A percentile compares a stretch with the other conserved stretches of the same genome.
Conservation (phyloP, 2,329 filamentous ascomycete species). For the Xenoacremonium recifei region DNA sequence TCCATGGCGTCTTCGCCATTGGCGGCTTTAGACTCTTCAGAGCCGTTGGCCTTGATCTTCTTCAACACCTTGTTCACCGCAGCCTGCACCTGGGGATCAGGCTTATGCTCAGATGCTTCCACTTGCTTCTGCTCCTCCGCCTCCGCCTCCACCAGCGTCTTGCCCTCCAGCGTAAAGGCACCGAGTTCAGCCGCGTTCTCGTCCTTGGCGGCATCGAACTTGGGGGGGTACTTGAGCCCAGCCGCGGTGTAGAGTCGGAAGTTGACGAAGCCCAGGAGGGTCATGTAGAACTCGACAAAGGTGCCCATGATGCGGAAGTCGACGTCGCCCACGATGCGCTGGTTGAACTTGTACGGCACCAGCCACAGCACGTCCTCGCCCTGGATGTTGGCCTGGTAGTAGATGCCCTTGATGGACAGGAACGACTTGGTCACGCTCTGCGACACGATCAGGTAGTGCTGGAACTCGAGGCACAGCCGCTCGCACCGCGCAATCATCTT, state of each 20-base stretch:
- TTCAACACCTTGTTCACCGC: slow-evolving; percentile 68
- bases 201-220: slow-evolving; percentile 84
- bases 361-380: slow-evolving; percentile 97
- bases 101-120: slow-evolving; percentile 45
- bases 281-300: slow-evolving; percentile 98
- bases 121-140: slow-evolving; percentile 54
- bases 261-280: slow-evolving; percentile 92
- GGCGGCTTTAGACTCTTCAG: slow-evolving; percentile 40
- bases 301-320: slow-evolving; percentile 99
- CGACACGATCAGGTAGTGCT: slow-evolving; percentile 94
- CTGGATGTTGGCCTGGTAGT: slow-evolving; percentile 97
- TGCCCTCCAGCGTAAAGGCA: slow-evolving; percentile 84
- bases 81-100: slow-evolving; percentile 62
- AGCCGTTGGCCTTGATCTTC: slow-evolving; percentile 59
- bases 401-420: slow-evolving; percentile 97
- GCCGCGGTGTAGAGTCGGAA: slow-evolving; percentile 89
- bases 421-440: slow-evolving; percentile 94
- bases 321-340: slow-evolving; percentile 87
- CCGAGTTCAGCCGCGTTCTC: slow-evolving; percentile 86
- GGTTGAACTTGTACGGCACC: slow-evolving; percentile 97
- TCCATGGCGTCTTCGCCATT: slow-evolving; percentile 41
- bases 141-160: slow-evolving; percentile 56
- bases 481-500: slow-evolving; percentile 97
- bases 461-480: slow-evolving; percentile 89
- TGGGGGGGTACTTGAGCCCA: slow-evolving; percentile 92